Evolutionary conservation across 768 basidiomycete genomes (phyloP), one percentile per base, ranked within the genome.

Genomic region (Agrocybe chaxingu): DNA sequence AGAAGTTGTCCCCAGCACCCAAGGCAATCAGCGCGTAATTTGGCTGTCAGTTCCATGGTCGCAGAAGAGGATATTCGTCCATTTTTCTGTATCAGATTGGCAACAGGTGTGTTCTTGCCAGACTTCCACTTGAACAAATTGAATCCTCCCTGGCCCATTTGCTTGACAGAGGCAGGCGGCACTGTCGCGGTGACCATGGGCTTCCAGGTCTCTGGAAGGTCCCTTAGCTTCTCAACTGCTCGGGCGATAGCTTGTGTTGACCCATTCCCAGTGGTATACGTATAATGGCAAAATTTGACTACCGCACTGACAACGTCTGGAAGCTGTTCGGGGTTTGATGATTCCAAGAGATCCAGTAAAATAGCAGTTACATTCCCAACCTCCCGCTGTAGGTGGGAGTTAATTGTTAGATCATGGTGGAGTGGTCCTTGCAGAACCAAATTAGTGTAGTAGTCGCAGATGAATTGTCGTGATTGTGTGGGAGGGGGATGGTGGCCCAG

Each of bases 1-100:
- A 62, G 53, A 6, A 67, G 30, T 48, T 67, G 66, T 3, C 64
- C 66, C 57, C 54, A 54, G 50, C 64, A 64, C 4, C 66, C 66
- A 2, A 63, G 44, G 42, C 63, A 63, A 53, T 65, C 62, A 0
- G 56, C 66, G 16, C 51, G 62, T 9, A 65, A 53, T 30, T 53
- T 58, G 6, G 54, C n/a, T 1, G 9, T 47, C 9, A 43, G 38
- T 4, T 50, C 37, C 19, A 39, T 33, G 9, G 18, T 10, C 19
- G 40, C 4, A 4, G 24, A 8, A 36, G 8, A 8, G 8, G 31
- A 11, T 3, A 48, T 39, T 19, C 41, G 48, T 37, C 38, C 12
- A 24, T 6, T 33, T 39, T 16, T 16, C 48, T 18, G 35, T 8
- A 29, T 35, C 31, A 6, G 24, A 24, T 24, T 24, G 3, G 24